Conservation (phyloP, 2,329 filamentous ascomycete genomes). For the Waltergamsia citrina region DNA sequence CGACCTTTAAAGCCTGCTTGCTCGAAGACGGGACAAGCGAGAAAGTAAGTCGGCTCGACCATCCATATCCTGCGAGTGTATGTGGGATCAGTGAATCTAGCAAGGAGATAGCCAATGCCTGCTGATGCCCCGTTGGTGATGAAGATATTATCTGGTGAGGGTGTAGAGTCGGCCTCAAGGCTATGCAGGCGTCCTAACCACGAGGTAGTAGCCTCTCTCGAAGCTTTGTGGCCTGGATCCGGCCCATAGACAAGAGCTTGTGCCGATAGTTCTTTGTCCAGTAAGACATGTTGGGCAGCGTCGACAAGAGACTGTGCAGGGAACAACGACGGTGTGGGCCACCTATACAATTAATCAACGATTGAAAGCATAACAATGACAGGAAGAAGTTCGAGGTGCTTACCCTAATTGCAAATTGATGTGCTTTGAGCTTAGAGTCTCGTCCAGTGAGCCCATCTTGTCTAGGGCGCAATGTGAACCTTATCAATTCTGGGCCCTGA, state of each 20-base stretch:
- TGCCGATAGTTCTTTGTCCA: slow-evolving; percentile 45
- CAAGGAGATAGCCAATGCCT: slow-evolving; percentile 66
- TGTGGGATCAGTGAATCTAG: slow-evolving; percentile 70
- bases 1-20: slow-evolving; percentile 65
- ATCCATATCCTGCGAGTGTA: slow-evolving; percentile 73
- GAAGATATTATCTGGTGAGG: slow-evolving; percentile 59
- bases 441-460: no score
- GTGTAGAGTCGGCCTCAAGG: slow-evolving; percentile 23
- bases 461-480: no score
- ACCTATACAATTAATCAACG: no score
- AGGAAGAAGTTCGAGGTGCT: no score
- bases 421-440: no score
- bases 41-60: slow-evolving; percentile 72
- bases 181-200: slow-evolving; percentile 62
- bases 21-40: slow-evolving; percentile 78
- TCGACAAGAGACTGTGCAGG: slow-evolving; percentile 52
- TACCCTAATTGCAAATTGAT: no score
- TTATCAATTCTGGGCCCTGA: no score
- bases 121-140: slow-evolving; percentile 82
- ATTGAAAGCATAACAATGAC: no score
- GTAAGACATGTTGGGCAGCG: slow-evolving; percentile 52
- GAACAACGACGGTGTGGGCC: slow-evolving; percentile 55
- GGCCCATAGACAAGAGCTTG: slow-evolving; percentile 72
- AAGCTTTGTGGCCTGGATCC: slow-evolving; percentile 62
- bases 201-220: slow-evolving; percentile 56